phyloP scores from a whole-genome alignment of 2,329 filamentous ascomycete species.

The Sordariomycetes sp. region DNA sequence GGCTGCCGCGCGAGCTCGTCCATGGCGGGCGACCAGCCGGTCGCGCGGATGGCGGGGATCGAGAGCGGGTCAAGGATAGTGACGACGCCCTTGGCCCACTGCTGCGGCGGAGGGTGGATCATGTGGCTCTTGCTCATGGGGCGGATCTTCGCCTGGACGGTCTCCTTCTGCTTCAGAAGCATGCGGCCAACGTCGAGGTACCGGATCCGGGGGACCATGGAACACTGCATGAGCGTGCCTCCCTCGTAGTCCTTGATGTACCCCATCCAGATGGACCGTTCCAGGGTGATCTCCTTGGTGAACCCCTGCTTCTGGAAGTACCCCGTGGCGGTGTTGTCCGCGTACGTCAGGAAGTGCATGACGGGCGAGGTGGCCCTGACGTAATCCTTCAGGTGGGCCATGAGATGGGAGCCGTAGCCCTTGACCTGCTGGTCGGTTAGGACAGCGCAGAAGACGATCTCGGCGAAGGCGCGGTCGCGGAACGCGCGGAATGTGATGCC shows the following conservation, averaged over 20 bases:
- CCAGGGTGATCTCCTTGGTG: slow-evolving; percentile 93
- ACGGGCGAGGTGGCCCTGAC: too few species aligned
- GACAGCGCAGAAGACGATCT: too few species aligned
- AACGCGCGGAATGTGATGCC: slow-evolving; percentile 29
- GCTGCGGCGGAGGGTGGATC: slow-evolving; percentile 72
- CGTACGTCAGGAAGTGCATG: slow-evolving; percentile 73
- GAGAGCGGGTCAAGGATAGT: slow-evolving; percentile 60
- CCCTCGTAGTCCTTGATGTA: slow-evolving; percentile 33
- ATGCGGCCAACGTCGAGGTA: slow-evolving; percentile 90
- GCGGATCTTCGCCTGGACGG: slow-evolving; percentile 87
- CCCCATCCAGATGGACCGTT: slow-evolving; percentile 90
- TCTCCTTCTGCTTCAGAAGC: slow-evolving; percentile 95
- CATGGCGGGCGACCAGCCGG: too few species aligned
- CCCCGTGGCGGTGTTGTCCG: slow-evolving; percentile 96
- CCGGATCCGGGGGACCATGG: slow-evolving; percentile 49
- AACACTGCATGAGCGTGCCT: too few species aligned
- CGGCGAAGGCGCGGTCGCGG: too few species aligned
- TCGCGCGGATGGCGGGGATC: too few species aligned
- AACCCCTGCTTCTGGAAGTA: slow-evolving; percentile 99
- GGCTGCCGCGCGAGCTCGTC: slow-evolving; percentile 79
- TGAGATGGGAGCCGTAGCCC: too few species aligned
- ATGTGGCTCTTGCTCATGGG: slow-evolving; percentile 83
- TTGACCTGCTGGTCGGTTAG: too few species aligned
- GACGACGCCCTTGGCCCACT: slow-evolving; percentile 70
- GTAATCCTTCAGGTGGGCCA: too few species aligned